These are phyloP conservation scores for Trichosanthes cucumerina DNA, from an alignment of 306 rosid genomes.

Conservation along the genomic window DNA sequence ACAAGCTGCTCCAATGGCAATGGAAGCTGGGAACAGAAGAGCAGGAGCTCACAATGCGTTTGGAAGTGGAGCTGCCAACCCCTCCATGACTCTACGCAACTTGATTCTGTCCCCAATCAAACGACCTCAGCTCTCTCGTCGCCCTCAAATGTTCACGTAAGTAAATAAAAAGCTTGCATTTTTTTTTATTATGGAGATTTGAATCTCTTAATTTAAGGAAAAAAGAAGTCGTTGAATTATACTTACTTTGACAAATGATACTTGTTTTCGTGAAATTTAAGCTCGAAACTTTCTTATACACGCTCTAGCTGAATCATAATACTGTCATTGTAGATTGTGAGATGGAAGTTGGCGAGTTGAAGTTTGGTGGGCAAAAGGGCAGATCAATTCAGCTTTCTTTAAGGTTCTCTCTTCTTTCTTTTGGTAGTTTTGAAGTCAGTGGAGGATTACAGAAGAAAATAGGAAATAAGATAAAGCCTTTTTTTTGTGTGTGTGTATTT, in stretches of 20 bases:
- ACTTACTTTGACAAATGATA: conserved; percentile 45
- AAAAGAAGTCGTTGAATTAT: no score
- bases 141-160: conserved; percentile 79
- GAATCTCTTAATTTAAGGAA: no score
- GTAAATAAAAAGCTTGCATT: background rate
- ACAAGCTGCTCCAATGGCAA: conserved; percentile 36
- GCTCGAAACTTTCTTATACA: background rate
- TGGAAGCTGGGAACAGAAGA: conserved; percentile 70
- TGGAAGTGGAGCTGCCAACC: conserved; percentile 55
- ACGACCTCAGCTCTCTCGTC: conserved; percentile 90
- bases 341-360: conserved; percentile 18
- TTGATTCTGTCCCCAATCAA: conserved; percentile 88
- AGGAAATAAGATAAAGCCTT: background rate
- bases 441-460: background rate
- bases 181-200: no score
- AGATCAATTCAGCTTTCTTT: background rate
- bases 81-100: conserved; percentile 81
- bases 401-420: conserved; percentile 1
- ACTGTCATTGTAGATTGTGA: conserved; percentile 56
- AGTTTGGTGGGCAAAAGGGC: background rate
- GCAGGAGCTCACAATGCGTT: conserved; percentile 39
- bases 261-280: background rate
- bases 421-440: background rate
- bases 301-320: background rate
- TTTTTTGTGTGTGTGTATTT: background rate